Percentiles rank a stretch among this genome's conserved stretches.
Conservation (phyloP, 192 early-diverging fungal species). For the Globomyces pollinis-pini region DNA sequence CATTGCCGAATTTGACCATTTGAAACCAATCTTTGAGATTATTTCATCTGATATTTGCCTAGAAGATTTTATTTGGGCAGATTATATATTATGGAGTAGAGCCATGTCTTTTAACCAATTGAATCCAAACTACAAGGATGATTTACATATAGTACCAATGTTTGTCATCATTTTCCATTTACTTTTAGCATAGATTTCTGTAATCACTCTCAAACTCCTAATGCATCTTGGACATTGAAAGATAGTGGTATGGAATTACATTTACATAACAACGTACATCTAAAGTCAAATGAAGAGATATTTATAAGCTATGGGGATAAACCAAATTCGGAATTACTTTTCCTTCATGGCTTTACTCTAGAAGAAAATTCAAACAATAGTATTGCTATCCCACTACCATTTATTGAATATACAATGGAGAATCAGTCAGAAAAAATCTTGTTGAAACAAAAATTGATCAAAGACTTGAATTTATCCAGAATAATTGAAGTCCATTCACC, state of each 20-base stretch:
- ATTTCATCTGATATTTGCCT: not conserved
- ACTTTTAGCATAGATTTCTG: not conserved
- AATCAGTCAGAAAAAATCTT: too few species aligned
- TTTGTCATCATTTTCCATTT: too few species aligned
- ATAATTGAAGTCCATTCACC: too few species aligned
- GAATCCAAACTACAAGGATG: not conserved
- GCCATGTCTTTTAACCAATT: not conserved
- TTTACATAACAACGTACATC: not conserved
- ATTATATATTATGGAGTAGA: not conserved
- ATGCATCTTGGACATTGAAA: constrained; percentile 4
- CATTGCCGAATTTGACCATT: not conserved
- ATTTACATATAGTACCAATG: not conserved
- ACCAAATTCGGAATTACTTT: constrained; percentile 4
- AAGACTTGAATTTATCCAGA: too few species aligned
- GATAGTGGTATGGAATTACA: not conserved
- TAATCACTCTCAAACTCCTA: constrained; percentile 4
- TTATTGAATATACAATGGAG: too few species aligned
- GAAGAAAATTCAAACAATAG: not conserved
- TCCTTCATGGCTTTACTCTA: not conserved
- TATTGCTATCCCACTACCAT: not conserved
- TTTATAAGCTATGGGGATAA: constrained; percentile 10
- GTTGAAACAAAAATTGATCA: too few species aligned
- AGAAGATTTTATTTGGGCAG: not conserved
- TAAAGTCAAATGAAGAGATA: not conserved
- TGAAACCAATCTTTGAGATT: too few species aligned